Evolutionary conservation across 1,139 yeast genomes (phyloP).

Genomic region (Blastobotrys malaysiensis): DNA sequence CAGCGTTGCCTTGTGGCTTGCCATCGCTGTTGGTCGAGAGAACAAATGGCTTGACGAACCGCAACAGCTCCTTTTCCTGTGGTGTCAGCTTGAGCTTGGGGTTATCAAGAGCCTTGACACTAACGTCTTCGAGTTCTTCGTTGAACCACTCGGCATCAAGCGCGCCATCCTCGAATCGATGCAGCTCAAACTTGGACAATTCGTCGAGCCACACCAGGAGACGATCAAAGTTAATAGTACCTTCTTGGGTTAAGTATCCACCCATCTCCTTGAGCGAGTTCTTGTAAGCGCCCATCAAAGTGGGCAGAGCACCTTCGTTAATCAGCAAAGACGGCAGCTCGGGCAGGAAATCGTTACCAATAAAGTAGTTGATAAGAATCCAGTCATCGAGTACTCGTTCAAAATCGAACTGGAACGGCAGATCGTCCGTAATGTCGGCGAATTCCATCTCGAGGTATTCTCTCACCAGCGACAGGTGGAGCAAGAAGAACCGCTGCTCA

Average conservation of each 20-base stretch:
- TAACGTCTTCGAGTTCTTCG: conserved; percentile 72
- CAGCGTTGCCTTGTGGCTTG: conserved; percentile 14
- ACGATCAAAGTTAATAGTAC: conserved; percentile 70
- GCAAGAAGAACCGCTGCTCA: conserved; percentile 73
- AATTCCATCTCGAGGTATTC: conserved; percentile 90
- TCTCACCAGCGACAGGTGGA: conserved; percentile 81
- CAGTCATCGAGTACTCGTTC: conserved; percentile 91
- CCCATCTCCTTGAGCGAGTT: conserved; percentile 67
- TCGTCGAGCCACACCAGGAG: conserved; percentile 77
- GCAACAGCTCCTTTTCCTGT: conserved; percentile 50
- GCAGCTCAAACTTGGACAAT: conserved; percentile 65
- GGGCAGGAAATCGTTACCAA: conserved; percentile 99
- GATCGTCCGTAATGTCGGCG: conserved; percentile 55
- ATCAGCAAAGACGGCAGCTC: conserved; percentile 89
- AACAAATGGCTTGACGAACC: conserved; percentile 26
- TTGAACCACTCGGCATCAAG: conserved; percentile 92
- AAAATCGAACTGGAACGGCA: conserved; percentile 68
- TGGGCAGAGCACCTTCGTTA: conserved; percentile 94
- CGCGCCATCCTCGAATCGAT: conserved; percentile 49
- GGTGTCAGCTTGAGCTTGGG: conserved; percentile 53
- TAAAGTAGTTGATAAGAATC: conserved; percentile 84
- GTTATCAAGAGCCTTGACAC: conserved; percentile 51
- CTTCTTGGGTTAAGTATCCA: conserved; percentile 81
- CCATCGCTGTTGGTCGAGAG: conserved; percentile 20
- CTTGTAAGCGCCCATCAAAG: conserved; percentile 81